Base-by-base conservation (phyloP, 108 stramenopile species). In the Asterionellopsis glacialis region DNA sequence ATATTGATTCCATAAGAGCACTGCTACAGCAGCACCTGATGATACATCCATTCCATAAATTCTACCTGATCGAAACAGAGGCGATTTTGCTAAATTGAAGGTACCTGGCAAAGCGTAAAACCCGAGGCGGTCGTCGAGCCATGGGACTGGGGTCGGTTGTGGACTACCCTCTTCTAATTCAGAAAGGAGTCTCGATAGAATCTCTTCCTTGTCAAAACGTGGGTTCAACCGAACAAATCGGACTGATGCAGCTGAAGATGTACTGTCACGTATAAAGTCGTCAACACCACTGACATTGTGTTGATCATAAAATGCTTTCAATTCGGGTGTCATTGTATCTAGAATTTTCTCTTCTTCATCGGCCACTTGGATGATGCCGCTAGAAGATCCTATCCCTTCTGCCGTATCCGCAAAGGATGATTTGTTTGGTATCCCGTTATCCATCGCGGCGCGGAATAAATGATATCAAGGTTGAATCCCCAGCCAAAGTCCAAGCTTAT, bases 31-130 rank as follows among this genome's bases (percentile, higher is more conserved):
- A 27, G 88, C 87, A 14, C 95, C 95, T 23, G 87, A 90, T 25
- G 84, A 87, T 10, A 90, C 81, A 75, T 96, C 95, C 83, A 93
- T 93, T 11, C 92, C 95, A 65, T 93, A 89, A 5, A 96, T 48
- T 55, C 85, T 65, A 28, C 85, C 91, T 9, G 79, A 65, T 39
- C 59, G 78, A 75, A 79, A 93, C 23, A 70, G 78, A n/a, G 49
- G 13, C 25, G 87, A 85, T 1, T 75, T 55, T 27, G 75, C 60
- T 48, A 93, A 63, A 15, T 61, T 14, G 59, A 93, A 88, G 11
- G 64, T 56, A 28, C 57, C 79, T 11, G 87, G 91, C 12, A 93
- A 42, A 11, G 85, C 75, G 68, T 76, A 89, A 68, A 89, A 93
- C 49, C 70, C 80, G 38, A 80, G 62, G 13, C 51, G 16, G 11